These are phyloP conservation scores for Paecilomyces sp. DNA, from an alignment of 2,329 filamentous ascomycete genomes.

Conservation along the genomic window DNA sequence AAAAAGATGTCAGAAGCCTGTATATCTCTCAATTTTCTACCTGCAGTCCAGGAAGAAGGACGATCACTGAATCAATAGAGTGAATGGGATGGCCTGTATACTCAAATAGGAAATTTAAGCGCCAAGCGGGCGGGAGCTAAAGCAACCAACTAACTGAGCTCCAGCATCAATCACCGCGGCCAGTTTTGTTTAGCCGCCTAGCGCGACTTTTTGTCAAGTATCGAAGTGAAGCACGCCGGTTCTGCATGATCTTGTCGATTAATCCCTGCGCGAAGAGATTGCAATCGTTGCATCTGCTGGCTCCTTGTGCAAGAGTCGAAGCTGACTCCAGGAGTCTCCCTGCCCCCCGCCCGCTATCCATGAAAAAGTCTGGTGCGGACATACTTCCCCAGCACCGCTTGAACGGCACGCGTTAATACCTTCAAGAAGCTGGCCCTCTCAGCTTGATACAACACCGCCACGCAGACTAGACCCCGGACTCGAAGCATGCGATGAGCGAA, in stretches of 20 bases:
- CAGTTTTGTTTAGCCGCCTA: neutral
- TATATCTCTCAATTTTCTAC: too few relatives aligned
- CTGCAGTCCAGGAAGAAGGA: too few relatives aligned
- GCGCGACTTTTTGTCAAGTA: neutral
- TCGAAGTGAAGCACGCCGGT: neutral
- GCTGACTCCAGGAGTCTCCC: neutral
- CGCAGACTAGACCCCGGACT: neutral
- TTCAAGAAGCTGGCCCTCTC: neutral
- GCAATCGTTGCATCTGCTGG: neutral
- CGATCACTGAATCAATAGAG: too few relatives aligned
- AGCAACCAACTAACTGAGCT: too few relatives aligned
- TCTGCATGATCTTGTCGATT: neutral
- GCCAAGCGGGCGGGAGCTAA: too few relatives aligned
- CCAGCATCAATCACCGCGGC: neutral
- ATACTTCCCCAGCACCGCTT: neutral
- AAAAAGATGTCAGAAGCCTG: too few relatives aligned
- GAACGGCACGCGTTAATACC: neutral
- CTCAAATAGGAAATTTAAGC: too few relatives aligned
- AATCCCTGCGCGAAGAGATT: neutral
- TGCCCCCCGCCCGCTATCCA: neutral
- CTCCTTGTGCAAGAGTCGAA: neutral
- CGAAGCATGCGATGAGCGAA: slow-evolving; percentile 66
- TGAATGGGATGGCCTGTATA: too few relatives aligned
- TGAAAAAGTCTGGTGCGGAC: neutral
- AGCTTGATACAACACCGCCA: neutral